Evolutionary conservation across 768 basidiomycete genomes (phyloP).

Genomic region (Paxillus involutus): DNA sequence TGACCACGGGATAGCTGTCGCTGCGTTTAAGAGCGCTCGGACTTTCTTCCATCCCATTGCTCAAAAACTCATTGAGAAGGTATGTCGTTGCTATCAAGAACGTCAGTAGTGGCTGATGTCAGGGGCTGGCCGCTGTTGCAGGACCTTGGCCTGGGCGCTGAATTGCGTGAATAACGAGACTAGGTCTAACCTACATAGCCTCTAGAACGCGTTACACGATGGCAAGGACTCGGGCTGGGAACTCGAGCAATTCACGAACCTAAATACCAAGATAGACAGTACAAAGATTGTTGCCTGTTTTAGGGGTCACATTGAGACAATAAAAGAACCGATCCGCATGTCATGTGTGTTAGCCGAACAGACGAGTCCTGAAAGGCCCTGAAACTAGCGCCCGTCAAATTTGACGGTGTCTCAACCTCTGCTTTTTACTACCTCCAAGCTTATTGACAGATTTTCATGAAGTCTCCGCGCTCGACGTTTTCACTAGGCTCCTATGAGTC

Average conservation of each 20-base stretch:
- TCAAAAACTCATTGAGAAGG: conserved; percentile 49
- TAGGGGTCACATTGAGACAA: neutral
- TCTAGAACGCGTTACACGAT: neutral
- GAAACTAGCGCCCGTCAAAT: neutral
- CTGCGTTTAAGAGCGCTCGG: conserved; percentile 35
- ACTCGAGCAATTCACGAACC: neutral
- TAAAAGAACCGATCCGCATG: neutral
- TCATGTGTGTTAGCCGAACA: conserved; percentile 2
- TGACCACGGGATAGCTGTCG: conserved; percentile 33
- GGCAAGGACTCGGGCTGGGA: neutral
- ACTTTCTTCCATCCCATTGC: conserved; percentile 52
- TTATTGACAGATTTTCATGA: conserved; percentile 6
- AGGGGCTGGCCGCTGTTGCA: neutral
- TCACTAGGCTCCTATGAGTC: conserved; percentile 10
- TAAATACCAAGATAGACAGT: no score
- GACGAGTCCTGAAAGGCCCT: conserved; percentile 5
- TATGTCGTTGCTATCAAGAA: conserved; percentile 13
- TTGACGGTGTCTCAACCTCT: neutral
- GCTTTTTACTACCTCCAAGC: neutral
- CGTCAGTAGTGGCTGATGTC: neutral
- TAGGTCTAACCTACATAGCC: no score
- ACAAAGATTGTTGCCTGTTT: neutral
- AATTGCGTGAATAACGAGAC: neutral
- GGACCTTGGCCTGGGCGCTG: conserved; percentile 23
- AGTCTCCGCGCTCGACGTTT: neutral